These are phyloP conservation scores for Funneliformis geosporum DNA, from an alignment of 192 early-diverging fungal species.

Conservation along the genomic window DNA sequence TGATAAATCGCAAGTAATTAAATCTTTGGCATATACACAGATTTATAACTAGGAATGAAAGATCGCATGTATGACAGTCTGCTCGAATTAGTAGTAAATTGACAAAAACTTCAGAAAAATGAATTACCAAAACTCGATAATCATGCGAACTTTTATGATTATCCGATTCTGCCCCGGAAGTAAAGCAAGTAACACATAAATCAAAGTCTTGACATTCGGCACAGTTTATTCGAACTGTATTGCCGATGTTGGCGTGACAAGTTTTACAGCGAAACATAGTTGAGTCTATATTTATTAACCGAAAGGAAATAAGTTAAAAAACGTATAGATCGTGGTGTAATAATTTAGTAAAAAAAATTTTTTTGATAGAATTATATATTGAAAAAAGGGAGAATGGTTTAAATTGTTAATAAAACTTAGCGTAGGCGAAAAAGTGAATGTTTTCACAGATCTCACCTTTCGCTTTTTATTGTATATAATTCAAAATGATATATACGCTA, in stretches of 20 bases:
- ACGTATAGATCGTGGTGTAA: neutral
- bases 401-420: neutral
- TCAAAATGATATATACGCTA: neutral
- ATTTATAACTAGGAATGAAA: neutral
- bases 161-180: conserved; percentile 75
- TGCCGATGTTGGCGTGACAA: conserved; percentile 88
- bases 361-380: neutral
- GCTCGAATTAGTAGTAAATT: neutral
- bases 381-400: neutral
- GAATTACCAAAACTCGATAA: conserved; percentile 83
- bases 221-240: conserved; percentile 86
- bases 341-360: neutral
- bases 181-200: conserved; percentile 94
- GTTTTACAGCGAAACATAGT: conserved; percentile 75
- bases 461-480: neutral
- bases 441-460: neutral
- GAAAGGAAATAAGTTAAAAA: neutral
- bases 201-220: conserved; percentile 87
- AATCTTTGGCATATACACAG: neutral
- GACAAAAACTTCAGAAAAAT: conserved; percentile 10
- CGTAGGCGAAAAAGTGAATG: neutral
- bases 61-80: conserved; percentile 1
- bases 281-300: neutral
- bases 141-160: conserved; percentile 82
- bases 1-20: conserved; percentile 31